phyloP scores from a whole-genome alignment of 139 green algal genomes.

The Yamagishiella unicocca region DNA sequence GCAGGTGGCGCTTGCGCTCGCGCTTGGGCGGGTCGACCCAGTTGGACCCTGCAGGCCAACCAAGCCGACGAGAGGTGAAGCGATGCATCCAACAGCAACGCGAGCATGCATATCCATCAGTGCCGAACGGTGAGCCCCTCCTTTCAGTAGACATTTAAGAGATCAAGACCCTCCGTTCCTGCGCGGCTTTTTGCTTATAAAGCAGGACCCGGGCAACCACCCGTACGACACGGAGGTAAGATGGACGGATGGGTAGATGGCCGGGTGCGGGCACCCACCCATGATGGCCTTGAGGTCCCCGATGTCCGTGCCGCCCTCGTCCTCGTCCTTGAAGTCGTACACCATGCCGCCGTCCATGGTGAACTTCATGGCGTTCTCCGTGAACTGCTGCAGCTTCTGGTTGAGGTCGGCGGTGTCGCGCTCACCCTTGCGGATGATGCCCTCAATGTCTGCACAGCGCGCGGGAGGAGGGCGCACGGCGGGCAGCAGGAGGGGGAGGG shows the following conservation, averaged over 20 bases:
- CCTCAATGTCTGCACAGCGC: constrained; percentile 88
- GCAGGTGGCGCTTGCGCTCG: constrained; percentile 90
- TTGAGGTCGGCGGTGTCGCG: constrained; percentile 92
- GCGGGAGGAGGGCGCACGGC: not conserved
- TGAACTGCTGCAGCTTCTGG: constrained; percentile 97
- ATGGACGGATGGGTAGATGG: too few species aligned
- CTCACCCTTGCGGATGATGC: constrained; percentile 96
- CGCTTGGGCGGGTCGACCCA: constrained; percentile 97
- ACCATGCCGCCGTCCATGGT: constrained; percentile 92
- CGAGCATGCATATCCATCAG: too few species aligned
- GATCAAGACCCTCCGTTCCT: too few species aligned
- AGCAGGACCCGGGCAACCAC: too few species aligned
- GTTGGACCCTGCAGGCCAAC: constrained; percentile 69
- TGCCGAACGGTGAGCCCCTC: too few species aligned
- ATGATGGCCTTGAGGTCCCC: constrained; percentile 69
- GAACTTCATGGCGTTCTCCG: constrained; percentile 95
- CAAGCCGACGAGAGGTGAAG: too few species aligned
- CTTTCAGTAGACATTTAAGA: too few species aligned
- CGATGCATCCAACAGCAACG: too few species aligned
- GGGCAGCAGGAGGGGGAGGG: not conserved
- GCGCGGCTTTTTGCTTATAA: too few species aligned
- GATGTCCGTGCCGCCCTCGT: constrained; percentile 62
- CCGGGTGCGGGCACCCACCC: constrained; percentile 48
- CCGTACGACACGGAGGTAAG: too few species aligned
- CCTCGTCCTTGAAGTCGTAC: constrained; percentile 92